Evolutionary conservation across 306 rosid species (phyloP).

Genomic region (Ormosia emarginata): DNA sequence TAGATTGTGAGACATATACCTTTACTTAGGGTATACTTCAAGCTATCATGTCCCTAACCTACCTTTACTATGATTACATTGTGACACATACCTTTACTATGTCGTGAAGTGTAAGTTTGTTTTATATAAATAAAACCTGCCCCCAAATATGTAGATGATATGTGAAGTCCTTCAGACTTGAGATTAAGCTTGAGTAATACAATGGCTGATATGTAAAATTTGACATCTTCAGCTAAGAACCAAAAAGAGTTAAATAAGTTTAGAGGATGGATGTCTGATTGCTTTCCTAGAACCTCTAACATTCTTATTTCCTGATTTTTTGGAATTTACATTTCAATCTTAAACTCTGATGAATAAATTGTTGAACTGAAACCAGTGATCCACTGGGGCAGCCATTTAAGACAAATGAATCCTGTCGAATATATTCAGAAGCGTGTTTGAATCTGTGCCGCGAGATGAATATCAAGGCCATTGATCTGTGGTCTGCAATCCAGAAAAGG

Average conservation of each 20-base stretch:
- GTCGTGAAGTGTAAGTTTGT: not conserved
- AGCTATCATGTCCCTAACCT: not conserved
- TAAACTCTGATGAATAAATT: slow-evolving; percentile 1
- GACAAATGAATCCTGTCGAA: slow-evolving; percentile 48
- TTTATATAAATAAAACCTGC: not conserved
- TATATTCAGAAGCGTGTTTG: slow-evolving; percentile 76
- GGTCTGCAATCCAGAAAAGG: slow-evolving; percentile 59
- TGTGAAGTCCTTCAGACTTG: not conserved
- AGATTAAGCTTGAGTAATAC: not conserved
- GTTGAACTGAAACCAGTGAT: slow-evolving; percentile 18
- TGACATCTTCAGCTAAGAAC: not conserved
- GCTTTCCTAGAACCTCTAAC: not conserved
- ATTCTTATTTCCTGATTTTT: not conserved
- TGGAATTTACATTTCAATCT: not conserved
- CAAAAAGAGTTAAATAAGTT: not conserved
- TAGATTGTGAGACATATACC: not conserved
- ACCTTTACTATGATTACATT: not conserved
- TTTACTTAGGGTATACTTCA: not conserved
- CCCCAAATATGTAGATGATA: not conserved
- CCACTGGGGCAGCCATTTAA: not conserved
- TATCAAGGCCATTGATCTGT: slow-evolving; percentile 61
- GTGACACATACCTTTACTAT: not conserved
- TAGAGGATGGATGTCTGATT: not conserved
- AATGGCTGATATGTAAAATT: not conserved
- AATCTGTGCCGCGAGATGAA: slow-evolving; percentile 58